phyloP scores from a whole-genome alignment of 140 eudicot species.

The Anethum foeniculum region DNA sequence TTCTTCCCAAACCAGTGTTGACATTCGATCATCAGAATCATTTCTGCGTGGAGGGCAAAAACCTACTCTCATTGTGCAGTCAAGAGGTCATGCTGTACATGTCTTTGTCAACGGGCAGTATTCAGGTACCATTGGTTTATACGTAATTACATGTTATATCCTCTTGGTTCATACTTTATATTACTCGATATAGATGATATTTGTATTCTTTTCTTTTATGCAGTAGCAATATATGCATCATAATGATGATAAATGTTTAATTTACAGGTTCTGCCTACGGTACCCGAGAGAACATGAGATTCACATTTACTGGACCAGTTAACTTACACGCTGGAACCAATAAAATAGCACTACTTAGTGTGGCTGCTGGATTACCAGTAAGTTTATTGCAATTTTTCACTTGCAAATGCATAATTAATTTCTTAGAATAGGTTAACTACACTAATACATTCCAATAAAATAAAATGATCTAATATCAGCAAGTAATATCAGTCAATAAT shows the following conservation, averaged over 20 bases:
- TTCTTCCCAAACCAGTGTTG: conserved; percentile 34
- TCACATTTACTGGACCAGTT: conserved; percentile 45
- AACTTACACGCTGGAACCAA: conserved; percentile 58
- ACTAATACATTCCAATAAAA: background rate
- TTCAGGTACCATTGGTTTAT: conserved; percentile 37
- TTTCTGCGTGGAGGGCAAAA: conserved; percentile 50
- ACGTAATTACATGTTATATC: background rate
- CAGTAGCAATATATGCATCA: conserved; percentile 5
- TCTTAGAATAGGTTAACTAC: background rate
- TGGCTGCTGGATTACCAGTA: conserved; percentile 85
- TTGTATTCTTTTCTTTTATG: background rate
- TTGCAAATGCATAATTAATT: background rate
- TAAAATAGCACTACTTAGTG: conserved; percentile 60
- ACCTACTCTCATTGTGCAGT: conserved; percentile 52
- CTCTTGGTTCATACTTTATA: background rate
- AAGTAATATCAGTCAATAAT: background rate
- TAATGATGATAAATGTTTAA: conserved; percentile 8
- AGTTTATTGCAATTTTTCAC: conserved; percentile 20
- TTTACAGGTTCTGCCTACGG: conserved; percentile 80
- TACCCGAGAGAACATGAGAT: conserved; percentile 35
- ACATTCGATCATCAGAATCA: conserved; percentile 49
- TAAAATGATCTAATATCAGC: background rate
- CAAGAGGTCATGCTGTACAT: conserved; percentile 81
- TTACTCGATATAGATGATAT: background rate
- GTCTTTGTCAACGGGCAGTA: conserved; percentile 57